Percentiles rank a stretch among this genome's conserved stretches.
These are phyloP conservation scores for Tulasnella sp. DNA, from an alignment of 768 basidiomycete species.

Conservation along the genomic window DNA sequence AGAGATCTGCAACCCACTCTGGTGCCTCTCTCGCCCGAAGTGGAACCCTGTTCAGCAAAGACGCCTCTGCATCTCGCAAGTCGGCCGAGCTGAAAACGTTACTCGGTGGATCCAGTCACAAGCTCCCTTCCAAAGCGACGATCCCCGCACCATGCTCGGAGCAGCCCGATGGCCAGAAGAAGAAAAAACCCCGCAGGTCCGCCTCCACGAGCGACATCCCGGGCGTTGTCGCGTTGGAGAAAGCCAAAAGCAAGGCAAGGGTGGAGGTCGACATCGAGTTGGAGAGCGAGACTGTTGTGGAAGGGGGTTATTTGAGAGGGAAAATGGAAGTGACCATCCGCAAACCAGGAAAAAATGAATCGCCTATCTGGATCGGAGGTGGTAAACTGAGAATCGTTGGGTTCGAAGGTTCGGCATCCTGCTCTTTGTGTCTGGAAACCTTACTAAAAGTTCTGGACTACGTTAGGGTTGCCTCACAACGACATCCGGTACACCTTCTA, in stretches of 20 bases:
- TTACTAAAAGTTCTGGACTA: background rate
- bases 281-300: constrained; percentile 68
- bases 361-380: constrained; percentile 56
- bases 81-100: constrained; percentile 57
- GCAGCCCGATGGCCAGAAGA: background rate
- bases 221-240: constrained; percentile 53
- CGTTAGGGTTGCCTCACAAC: constrained; percentile 43
- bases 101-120: constrained; percentile 56
- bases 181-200: constrained; percentile 22
- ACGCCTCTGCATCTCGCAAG: constrained; percentile 48
- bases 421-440: background rate
- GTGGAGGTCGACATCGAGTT: constrained; percentile 80
- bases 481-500: constrained; percentile 75
- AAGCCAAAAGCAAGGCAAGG: constrained; percentile 66
- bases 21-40: constrained; percentile 40
- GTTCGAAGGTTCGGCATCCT: constrained; percentile 56
- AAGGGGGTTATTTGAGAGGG: constrained; percentile 72
- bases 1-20: background rate
- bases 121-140: constrained; percentile 38
- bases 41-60: constrained; percentile 53
- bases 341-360: constrained; percentile 53
- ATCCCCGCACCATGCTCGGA: constrained; percentile 9
- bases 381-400: constrained; percentile 81
- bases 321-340: constrained; percentile 61
- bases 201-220: constrained; percentile 29